These are phyloP conservation scores for Colletotrichum caudatum DNA, from an alignment of 2,329 filamentous ascomycete genomes.

Conservation along the genomic window DNA sequence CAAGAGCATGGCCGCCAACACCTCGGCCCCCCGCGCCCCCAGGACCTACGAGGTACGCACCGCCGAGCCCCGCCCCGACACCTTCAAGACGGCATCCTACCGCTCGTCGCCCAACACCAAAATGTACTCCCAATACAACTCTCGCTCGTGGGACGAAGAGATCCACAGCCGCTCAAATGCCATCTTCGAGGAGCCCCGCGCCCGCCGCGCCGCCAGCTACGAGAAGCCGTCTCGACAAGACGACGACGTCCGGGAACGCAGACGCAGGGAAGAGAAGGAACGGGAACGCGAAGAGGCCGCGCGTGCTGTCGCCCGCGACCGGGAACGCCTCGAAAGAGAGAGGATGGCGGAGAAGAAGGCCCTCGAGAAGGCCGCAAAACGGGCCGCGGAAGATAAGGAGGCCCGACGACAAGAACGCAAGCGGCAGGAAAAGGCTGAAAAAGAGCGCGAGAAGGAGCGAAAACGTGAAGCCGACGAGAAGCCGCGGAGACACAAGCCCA, in stretches of 20 bases:
- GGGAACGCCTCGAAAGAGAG: constrained; percentile 40
- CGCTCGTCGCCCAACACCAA: constrained; percentile 50
- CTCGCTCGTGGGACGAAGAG: constrained; percentile 63
- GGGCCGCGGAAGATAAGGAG: constrained; percentile 47
- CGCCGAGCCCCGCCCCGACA: constrained; percentile 60
- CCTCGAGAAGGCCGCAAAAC: constrained; percentile 45
- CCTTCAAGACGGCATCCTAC: constrained; percentile 53
- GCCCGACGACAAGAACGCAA: constrained; percentile 52
- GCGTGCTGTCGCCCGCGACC: constrained; percentile 6
- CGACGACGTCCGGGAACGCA: constrained; percentile 51
- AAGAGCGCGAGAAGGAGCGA: constrained; percentile 53
- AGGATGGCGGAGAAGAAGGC: constrained; percentile 27
- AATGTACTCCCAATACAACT: constrained; percentile 52
- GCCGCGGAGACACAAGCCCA: constrained; percentile 44
- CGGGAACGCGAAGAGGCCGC: constrained; percentile 42
- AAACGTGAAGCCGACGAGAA: constrained; percentile 54
- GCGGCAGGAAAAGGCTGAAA: constrained; percentile 48
- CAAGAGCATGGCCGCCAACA: constrained; percentile 56
- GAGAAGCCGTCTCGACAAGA: constrained; percentile 60
- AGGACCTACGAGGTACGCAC: constrained; percentile 62
- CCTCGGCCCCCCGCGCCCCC: constrained; percentile 59
- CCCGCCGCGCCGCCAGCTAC: constrained; percentile 63
- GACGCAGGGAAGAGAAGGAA: constrained; percentile 39
- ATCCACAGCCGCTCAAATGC: constrained; percentile 51
- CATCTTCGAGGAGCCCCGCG: constrained; percentile 57